Base-by-base conservation (phyloP, 1,139 yeast species). In the Pichia sp. region DNA sequence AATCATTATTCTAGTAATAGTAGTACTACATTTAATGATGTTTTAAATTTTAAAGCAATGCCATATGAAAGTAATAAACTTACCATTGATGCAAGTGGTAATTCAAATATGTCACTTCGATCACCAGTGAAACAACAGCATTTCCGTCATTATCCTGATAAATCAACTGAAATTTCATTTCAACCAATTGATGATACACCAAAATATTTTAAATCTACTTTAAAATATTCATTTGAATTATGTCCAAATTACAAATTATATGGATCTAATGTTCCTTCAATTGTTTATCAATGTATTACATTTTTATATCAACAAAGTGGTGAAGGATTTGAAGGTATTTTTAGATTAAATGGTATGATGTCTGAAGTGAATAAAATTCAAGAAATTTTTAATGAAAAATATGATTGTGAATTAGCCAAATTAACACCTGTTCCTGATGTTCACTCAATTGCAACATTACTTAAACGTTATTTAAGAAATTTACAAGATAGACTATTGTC, bases 301-400 rank as follows among this genome's bases (percentile, higher is more conserved):
- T 83, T 73, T 52, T 67, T 91, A 37, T 71, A 74, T 41, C 72
- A 69, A 36, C 74, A 80, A 19, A 79, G 84, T 10, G 96, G 95
- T 0, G 68, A 83, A 16, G 76, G 75, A 49, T 95, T 87, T 60
- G 96, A 89, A 57, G 98, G 98, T 4, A 76, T 91, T 2, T 91
- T 91, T 65, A 70, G 98, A 49, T 67, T 89, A 43, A 86, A 93
- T 61, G 98, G 98, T 2, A 84, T 95, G 26, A 85, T 91, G 41
- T 74, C 89, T 0, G 72, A 81, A 36, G 86, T 91, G 21, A 74
- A 85, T 44, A 74, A 71, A 31, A 69, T 91, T 35, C 86, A 84
- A 54, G 86, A 80, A 31, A 69, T 68, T 37, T 91, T 88, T 46
- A 60, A 61, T 43, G 51, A 48, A 6, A 69, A 74, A 14, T 74